Conservation (phyloP, 306 rosid species). For the Cicer bijugum region DNA sequence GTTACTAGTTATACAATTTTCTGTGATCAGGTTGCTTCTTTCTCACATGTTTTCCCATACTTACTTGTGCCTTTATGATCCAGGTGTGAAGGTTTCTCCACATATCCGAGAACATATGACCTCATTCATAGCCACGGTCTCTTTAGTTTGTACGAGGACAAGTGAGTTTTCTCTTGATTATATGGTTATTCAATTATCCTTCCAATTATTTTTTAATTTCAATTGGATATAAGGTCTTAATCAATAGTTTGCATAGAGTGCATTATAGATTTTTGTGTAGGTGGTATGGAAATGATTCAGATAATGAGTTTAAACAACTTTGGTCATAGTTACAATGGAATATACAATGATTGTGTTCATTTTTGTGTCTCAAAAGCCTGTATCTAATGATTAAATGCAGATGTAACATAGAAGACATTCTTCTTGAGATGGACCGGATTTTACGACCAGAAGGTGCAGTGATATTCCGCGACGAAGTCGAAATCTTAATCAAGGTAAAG, state of each 20-base stretch:
- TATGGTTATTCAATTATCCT: conserved; percentile 24
- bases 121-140: conserved; percentile 88
- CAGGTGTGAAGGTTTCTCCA: conserved; percentile 95
- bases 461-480: conserved; percentile 86
- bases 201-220: conserved; percentile 25
- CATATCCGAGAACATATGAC: conserved; percentile 95
- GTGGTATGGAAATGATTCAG: conserved; percentile 25
- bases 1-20: conserved; percentile 3
- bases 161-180: conserved; percentile 57
- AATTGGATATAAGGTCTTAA: not conserved
- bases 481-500: conserved; percentile 70
- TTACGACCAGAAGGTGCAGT: conserved; percentile 94
- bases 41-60: conserved; percentile 12
- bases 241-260: conserved; percentile 11
- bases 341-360: not conserved
- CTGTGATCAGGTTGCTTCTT: not conserved
- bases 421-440: conserved; percentile 92
- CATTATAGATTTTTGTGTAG: conserved; percentile 12
- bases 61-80: conserved; percentile 39
- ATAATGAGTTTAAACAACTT: conserved; percentile 32
- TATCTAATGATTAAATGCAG: conserved; percentile 53
- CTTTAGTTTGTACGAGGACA: conserved; percentile 79
- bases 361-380: conserved; percentile 20
- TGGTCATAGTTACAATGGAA: not conserved
- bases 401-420: conserved; percentile 84